Evolutionary conservation across 106 monocot genomes (phyloP), one percentile per base, ranked within the genome.

Genomic region (Platanthera zijinensis): DNA sequence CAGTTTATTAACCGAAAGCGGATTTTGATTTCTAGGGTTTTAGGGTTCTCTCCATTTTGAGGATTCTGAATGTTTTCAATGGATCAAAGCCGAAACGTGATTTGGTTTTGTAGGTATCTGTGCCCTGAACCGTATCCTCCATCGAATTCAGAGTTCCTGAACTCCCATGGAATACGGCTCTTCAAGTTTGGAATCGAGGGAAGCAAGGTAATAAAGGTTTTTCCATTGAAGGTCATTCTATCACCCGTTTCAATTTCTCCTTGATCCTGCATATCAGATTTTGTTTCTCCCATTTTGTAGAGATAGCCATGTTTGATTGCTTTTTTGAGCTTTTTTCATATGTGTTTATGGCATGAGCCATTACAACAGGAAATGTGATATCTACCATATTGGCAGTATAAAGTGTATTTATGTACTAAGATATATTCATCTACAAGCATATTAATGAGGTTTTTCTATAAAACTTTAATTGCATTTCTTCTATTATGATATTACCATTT

Each of bases 161-260:
- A 22, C 46, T 82, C 77, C 10, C 53, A 25, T 10, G 63, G 77
- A 62, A 82, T 77, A 47, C 71, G 77, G 72, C 82, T 82, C 19
- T 82, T 77, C 51, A 77, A 77, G 64, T 77, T 82, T 52, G 82
- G 77, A n/a, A 77, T 82, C 21, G 77, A 82, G 6, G 82, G 82
- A 13, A 73, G 32, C 49, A 82, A 77, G 82, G 82, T 77, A 54
- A 81, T 77, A 54, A 81, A 15, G 52, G 52, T 25, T 25, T 25
- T 39, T 39, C 39, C 39, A 39, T 39, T 39, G 39, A 39, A 2
- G 39, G 39, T 39, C 39, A 39, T 39, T 39, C 39, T 39, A 39
- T 39, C 39, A 39, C 39, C 39, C 39, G 39, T 39, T 39, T 39
- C 39, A 39, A 39, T 39, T 39, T 39, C 2, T 39, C 39, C 39